phyloP scores from a whole-genome alignment of 2,329 filamentous ascomycete genomes.

The Lachnellula willkommii region DNA sequence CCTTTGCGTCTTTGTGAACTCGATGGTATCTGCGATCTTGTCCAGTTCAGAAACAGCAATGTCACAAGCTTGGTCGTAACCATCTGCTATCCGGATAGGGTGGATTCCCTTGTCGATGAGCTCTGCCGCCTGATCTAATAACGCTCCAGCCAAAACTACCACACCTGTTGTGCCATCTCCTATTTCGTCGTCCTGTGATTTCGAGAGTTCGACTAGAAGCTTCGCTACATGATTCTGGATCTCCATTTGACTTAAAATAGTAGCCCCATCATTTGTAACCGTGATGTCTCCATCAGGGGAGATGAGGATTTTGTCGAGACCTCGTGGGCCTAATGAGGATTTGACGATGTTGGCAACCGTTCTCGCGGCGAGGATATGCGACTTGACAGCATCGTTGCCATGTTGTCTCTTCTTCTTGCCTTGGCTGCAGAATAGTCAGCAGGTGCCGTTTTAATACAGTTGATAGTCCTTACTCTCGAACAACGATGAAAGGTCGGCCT shows the following conservation, averaged over 20 bases:
- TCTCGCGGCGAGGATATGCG: slow-evolving; percentile 92
- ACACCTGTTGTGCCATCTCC: slow-evolving; percentile 97
- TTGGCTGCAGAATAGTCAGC: slow-evolving; percentile 54
- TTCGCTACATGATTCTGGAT: slow-evolving; percentile 98
- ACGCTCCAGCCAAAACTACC: slow-evolving; percentile 87
- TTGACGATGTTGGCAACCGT: slow-evolving; percentile 97
- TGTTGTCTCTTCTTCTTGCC: slow-evolving; percentile 96
- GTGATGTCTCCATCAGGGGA: slow-evolving; percentile 98
- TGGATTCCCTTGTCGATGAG: slow-evolving; percentile 99
- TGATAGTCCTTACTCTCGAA: slow-evolving; percentile 72
- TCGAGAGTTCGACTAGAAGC: slow-evolving; percentile 91
- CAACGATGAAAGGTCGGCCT: slow-evolving; percentile 94
- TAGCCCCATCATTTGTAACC: slow-evolving; percentile 97
- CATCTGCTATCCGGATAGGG: slow-evolving; percentile 96
- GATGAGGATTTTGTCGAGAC: slow-evolving; percentile 98
- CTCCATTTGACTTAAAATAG: slow-evolving; percentile 97
- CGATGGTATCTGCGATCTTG: slow-evolving; percentile 83
- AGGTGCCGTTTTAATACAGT: slow-evolving; percentile 17
- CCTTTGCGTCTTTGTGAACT: slow-evolving; percentile 75
- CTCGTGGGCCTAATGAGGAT: slow-evolving; percentile 89
- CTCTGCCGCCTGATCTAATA: slow-evolving; percentile 93
- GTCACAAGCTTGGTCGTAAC: slow-evolving; percentile 96
- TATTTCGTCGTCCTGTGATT: slow-evolving; percentile 98
- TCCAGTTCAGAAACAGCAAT: slow-evolving; percentile 91
- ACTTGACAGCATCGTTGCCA: slow-evolving; percentile 95